Conservation (phyloP, 331 rosid genomes). For the Erythrophleum ivorense region DNA sequence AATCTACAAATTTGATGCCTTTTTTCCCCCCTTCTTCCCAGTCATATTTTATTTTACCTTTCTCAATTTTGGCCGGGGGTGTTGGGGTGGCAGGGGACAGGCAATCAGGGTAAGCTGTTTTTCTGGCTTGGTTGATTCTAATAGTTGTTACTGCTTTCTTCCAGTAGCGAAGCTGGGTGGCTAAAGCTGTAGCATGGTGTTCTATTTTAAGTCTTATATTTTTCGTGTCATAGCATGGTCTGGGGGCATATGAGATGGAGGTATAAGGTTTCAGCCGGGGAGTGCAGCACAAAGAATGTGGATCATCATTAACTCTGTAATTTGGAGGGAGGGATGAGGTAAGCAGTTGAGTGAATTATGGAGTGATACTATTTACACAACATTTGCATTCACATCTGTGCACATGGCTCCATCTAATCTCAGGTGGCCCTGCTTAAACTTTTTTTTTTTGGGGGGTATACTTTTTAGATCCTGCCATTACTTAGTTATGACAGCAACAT, state of each 20-base stretch:
- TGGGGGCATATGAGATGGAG: conserved; percentile 10
- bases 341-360: background rate
- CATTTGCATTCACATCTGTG: background rate
- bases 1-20: conserved; percentile 8
- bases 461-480: background rate
- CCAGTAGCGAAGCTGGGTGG: background rate
- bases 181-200: conserved; percentile 12
- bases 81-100: background rate
- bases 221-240: conserved; percentile 28
- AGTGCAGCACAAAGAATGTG: background rate
- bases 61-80: background rate
- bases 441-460: background rate
- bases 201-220: conserved; percentile 1
- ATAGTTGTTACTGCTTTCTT: background rate
- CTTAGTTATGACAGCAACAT: background rate
- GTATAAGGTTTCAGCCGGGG: conserved; percentile 11
- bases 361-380: conserved; percentile 4
- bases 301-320: background rate
- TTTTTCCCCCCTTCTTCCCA: too few species aligned
- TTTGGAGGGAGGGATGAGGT: conserved; percentile 3
- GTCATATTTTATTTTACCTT: background rate
- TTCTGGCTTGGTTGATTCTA: background rate
- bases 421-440: background rate
- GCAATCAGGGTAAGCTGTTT: background rate
- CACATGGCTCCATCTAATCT: background rate